A percentile compares a stretch with the other conserved stretches of the same genome.
Evolutionary conservation across 306 rosid genomes (phyloP).

Genomic region (Pyrus betulifolia): DNA sequence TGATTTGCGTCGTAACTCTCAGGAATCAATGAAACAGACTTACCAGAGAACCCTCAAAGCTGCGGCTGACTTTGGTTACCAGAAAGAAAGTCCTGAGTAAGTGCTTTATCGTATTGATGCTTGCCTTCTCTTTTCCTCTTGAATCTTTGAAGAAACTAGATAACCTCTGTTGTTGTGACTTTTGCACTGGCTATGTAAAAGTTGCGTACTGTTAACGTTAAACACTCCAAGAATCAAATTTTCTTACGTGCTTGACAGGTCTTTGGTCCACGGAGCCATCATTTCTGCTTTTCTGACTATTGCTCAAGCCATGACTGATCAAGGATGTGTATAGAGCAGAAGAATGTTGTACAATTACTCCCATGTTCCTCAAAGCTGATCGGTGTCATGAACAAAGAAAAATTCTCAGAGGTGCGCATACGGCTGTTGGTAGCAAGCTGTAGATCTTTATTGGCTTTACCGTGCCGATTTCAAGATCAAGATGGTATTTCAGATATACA

Average conservation of each 20-base stretch:
- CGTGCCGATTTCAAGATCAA: not conserved
- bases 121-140: not conserved
- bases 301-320: slow-evolving; percentile 98
- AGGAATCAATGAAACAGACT: slow-evolving; percentile 95
- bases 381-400: not conserved
- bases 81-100: slow-evolving; percentile 90
- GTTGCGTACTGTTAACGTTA: not conserved
- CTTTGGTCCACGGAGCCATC: slow-evolving; percentile 85
- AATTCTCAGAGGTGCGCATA: slow-evolving; percentile 3
- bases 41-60: slow-evolving; percentile 90
- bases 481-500: slow-evolving; percentile 2
- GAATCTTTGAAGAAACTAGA: not conserved
- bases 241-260: slow-evolving; percentile 41
- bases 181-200: not conserved
- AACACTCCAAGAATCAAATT: not conserved
- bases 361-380: slow-evolving; percentile 19
- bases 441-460: not conserved
- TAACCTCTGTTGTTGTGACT: not conserved
- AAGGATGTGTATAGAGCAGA: slow-evolving; percentile 73
- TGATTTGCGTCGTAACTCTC: slow-evolving; percentile 18
- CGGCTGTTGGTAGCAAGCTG: slow-evolving; percentile 5
- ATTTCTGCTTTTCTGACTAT: slow-evolving; percentile 82
- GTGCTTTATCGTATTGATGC: slow-evolving; percentile 23
- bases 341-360: slow-evolving; percentile 1
- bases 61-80: slow-evolving; percentile 71